Evolutionary conservation across 257 asterid genomes (phyloP), one percentile per base, ranked within the genome.

Genomic region (Solanum raphanifolium): DNA sequence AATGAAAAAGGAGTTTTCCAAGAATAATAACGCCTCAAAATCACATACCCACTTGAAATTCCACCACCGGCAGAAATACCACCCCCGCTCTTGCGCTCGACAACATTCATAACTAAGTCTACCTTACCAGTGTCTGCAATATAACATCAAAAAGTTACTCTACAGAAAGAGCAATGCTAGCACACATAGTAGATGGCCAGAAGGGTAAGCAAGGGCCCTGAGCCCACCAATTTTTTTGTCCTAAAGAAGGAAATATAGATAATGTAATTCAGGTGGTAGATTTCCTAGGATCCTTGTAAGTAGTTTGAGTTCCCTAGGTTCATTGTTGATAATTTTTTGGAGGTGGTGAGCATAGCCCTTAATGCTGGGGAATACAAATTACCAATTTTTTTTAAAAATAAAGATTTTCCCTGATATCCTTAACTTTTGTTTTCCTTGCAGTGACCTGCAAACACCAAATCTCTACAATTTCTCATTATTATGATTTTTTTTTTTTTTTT

Each of bases 41-140:
- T 87, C 60, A 95, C 98, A 48, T 92, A 97, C 99, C 99, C 99
- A 87, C 98, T 96, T 82, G 99, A 97, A 93, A 97, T 92, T 92
- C 98, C 99, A 88, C 98, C 99, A 90, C 99, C 99, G 83, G 98
- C 99, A 88, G 98, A 95, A 76, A 97, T 90, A 36, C 99, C 99
- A 87, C 94, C 96, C 72, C 95, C 94, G 15, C 95, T 94, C 92
- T 97, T 95, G 86, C 98, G 99, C 94, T 97, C 98, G 83, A 97
- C 99, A 90, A 95, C 91, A 84, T 97, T 97, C 93, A 97, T 92
- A 60, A 98, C 94, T 91, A 97, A 91, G 91, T 97, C 99, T 87
- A 97, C 98, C 92, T 97, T 97, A 88, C 94, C 95, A 87, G 93
- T 90, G 55, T 95, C 99, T 97, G 90, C 87, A 90, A 89, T 87